A percentile compares a stretch with the other conserved stretches of the same genome.
phyloP scores from a whole-genome alignment of 2,329 filamentous ascomycete genomes.

The Fusarium piperis region DNA sequence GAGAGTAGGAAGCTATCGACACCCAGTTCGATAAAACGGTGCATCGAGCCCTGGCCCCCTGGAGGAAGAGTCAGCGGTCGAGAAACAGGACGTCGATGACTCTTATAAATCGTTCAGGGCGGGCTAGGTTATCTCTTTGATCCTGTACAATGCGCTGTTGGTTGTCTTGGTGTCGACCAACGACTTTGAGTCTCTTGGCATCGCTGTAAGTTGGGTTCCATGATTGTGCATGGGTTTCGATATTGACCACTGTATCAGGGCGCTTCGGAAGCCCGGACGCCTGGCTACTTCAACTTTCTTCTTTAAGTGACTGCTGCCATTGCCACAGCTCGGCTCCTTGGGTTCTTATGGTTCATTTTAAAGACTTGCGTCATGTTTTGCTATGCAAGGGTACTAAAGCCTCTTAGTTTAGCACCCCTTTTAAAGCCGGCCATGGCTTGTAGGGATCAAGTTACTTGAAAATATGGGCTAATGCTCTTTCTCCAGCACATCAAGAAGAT shows the following conservation, averaged over 20 bases:
- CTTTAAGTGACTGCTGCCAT: slow-evolving; percentile 88
- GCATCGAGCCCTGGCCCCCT: slow-evolving; percentile 88
- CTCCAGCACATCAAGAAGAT: background rate
- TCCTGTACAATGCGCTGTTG: slow-evolving; percentile 91
- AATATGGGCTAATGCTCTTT: no score
- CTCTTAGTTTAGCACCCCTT: no score
- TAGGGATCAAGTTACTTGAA: no score
- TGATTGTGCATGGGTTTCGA: background rate
- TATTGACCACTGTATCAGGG: slow-evolving; percentile 57
- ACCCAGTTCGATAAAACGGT: slow-evolving; percentile 96
- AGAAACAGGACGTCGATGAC: slow-evolving; percentile 91
- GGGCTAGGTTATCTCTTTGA: slow-evolving; percentile 91
- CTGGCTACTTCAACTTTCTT: slow-evolving; percentile 89
- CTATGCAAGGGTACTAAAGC: no score
- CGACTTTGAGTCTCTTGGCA: slow-evolving; percentile 83
- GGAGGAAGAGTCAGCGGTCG: slow-evolving; percentile 77
- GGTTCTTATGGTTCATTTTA: slow-evolving; percentile 93
- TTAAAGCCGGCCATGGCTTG: no score
- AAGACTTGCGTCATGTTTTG: slow-evolving; percentile 97
- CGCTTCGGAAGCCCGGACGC: slow-evolving; percentile 76
- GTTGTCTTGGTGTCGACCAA: slow-evolving; percentile 90
- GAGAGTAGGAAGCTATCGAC: slow-evolving; percentile 97
- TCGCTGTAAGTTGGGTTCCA: slow-evolving; percentile 73
- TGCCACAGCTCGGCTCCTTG: slow-evolving; percentile 87
- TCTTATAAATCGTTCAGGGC: slow-evolving; percentile 99